These are phyloP conservation scores for Takakia lepidozioides DNA, from an alignment of 225 moss, liverwort and hornwort species.

Conservation along the genomic window DNA sequence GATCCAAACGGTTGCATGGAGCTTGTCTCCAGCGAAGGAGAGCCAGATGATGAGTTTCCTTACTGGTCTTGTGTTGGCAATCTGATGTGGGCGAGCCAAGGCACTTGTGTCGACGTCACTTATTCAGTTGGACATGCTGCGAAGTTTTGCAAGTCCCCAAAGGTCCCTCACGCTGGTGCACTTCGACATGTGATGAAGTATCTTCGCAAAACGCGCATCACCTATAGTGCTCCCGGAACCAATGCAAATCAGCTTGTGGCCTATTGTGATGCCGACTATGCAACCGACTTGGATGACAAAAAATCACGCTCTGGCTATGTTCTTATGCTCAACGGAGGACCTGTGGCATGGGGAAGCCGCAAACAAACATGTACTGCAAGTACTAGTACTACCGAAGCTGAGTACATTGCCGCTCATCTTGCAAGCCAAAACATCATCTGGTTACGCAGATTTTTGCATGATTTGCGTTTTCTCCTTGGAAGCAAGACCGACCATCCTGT, in stretches of 20 bases:
- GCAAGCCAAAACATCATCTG: background rate
- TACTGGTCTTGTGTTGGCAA: background rate
- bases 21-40: background rate
- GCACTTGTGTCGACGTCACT: background rate
- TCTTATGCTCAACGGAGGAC: background rate
- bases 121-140: background rate
- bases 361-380: too few relatives aligned
- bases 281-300: background rate
- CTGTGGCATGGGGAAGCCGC: constrained; percentile 1
- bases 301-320: background rate
- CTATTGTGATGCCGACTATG: constrained; percentile 5
- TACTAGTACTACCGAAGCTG: too few relatives aligned
- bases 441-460: background rate
- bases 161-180: background rate
- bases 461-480: background rate
- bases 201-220: background rate
- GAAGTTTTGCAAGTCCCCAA: background rate
- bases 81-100: background rate
- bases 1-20: background rate
- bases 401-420: too few relatives aligned
- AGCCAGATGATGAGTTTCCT: background rate
- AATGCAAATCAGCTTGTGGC: background rate
- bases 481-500: background rate
- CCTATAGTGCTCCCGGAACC: too few relatives aligned
- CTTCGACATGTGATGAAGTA: background rate